These are phyloP conservation scores for Crithidia brevicula DNA, from an alignment of 208 protist species.

Conservation along the genomic window DNA sequence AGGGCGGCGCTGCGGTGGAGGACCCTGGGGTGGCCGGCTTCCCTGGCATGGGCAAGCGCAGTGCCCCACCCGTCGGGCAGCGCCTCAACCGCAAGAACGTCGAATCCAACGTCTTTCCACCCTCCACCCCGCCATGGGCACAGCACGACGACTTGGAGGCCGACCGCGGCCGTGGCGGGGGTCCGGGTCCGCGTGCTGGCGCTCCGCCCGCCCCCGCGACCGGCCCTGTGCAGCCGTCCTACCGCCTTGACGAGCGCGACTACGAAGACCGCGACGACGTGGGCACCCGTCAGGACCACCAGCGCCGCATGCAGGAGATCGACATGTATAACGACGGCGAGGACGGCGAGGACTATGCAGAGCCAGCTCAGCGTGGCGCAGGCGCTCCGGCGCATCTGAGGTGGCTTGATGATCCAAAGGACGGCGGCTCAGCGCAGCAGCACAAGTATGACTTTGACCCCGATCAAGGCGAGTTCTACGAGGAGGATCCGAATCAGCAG, in stretches of 20 bases:
- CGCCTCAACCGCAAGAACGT: slow-evolving; percentile 33
- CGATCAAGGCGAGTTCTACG: slow-evolving; percentile 12
- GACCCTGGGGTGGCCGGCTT: slow-evolving; percentile 39
- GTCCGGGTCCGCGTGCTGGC: no score
- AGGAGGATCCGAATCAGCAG: not conserved
- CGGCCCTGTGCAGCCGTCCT: not conserved
- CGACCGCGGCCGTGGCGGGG: not conserved
- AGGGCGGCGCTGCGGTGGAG: not conserved
- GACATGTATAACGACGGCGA: slow-evolving; percentile 25
- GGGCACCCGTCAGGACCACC: not conserved
- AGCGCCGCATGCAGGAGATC: slow-evolving; percentile 25
- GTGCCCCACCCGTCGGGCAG: slow-evolving; percentile 15
- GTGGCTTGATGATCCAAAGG: slow-evolving; percentile 16
- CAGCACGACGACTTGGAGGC: not conserved
- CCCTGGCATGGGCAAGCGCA: slow-evolving; percentile 44
- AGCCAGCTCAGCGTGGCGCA: not conserved
- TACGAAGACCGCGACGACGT: slow-evolving; percentile 23
- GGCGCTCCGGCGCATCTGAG: slow-evolving; percentile 1
- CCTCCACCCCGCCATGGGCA: slow-evolving; percentile 1
- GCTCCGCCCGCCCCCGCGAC: not conserved
- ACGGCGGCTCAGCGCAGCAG: not conserved
- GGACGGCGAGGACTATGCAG: not conserved
- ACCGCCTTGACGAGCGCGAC: slow-evolving; percentile 20
- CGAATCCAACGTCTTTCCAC: slow-evolving; percentile 39
- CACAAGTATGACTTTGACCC: slow-evolving; percentile 20